Evolutionary conservation across 352 stramenopile genomes (phyloP), one percentile per base, ranked within the genome.

Genomic region (Phytophthora kernoviae): DNA sequence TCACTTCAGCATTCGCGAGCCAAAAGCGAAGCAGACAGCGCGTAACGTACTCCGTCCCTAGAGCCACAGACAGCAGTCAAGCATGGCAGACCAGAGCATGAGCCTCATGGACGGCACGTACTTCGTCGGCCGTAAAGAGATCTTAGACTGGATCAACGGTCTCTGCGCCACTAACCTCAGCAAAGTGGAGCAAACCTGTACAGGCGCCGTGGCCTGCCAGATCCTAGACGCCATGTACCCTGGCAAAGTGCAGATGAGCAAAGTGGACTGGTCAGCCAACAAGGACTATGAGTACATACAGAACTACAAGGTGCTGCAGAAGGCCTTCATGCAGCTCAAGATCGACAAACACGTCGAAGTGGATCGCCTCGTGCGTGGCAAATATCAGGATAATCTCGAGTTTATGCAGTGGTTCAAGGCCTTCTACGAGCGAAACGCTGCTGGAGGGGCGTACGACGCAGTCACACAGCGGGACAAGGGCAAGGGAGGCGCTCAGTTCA

Each of bases 311-410:
- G 81, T 99, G 22, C 73, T 99, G 34, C 98, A 99, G 75, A 94
- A 92, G 45, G 96, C 91, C 50, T 99, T 99, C 67, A 91, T 90
- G 56, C 97, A 94, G 39, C 76, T 99, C 40, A 93, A 97, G 54
- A 97, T 99, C 58, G 92, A 98, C 62, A 81, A 91, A 53, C 82
- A 98, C 76, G 95, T 99, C 22, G 96, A 99, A 70, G 97, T 99
- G 21, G 93, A 99, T 54, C 96, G 97, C 33, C 84, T 99, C 26
- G 98, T 99, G 63, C 87, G 97, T 18, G 98, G 93, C 42, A 99
- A 99, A 73, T 99, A 99, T 84, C 97, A 99, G 73, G 98, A 99
- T 73, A 99, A 99, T 77, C 86, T 99, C 55, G 98, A 99, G 76
- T 99, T 99, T 70, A 99, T 99, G 91, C 98, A 99, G 80, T 99